phyloP scores from a whole-genome alignment of 2,329 filamentous ascomycete genomes.

The Fusarium tricinctum region DNA sequence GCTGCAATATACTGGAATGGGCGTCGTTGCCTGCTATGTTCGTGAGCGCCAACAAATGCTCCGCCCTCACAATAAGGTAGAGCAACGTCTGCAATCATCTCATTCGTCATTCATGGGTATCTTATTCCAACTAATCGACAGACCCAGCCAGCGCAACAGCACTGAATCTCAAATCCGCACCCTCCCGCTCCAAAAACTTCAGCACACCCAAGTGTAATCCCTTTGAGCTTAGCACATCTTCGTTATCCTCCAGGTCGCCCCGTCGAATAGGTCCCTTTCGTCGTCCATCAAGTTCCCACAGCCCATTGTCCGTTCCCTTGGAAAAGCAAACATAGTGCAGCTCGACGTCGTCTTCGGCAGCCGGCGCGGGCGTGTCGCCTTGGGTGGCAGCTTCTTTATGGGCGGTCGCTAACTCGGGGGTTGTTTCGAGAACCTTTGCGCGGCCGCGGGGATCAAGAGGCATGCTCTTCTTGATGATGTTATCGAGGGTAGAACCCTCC shows the following conservation, averaged over 20 bases:
- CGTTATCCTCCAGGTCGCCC: constrained; percentile 68
- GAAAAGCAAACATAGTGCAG: constrained; percentile 97
- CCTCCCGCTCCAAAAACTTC: constrained; percentile 69
- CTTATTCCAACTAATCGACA: constrained; percentile 57
- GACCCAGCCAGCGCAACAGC: constrained; percentile 69
- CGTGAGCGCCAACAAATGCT: not conserved
- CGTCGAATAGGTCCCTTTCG: constrained; percentile 69
- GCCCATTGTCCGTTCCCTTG: constrained; percentile 74
- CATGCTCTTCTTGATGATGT: constrained; percentile 77
- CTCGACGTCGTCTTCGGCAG: constrained; percentile 85
- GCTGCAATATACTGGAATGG: not conserved
- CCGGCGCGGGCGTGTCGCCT: constrained; percentile 84
- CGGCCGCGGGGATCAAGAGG: constrained; percentile 76
- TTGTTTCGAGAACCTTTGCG: constrained; percentile 82
- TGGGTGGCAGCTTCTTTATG: constrained; percentile 81
- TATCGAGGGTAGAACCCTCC: constrained; percentile 69
- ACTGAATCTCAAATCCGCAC: constrained; percentile 70
- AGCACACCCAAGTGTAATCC: constrained; percentile 78
- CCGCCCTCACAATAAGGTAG: too few relatives aligned
- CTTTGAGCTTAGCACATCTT: constrained; percentile 81
- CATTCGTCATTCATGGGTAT: constrained; percentile 31
- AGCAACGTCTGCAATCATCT: too few relatives aligned
- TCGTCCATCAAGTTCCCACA: constrained; percentile 73
- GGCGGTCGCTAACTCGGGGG: constrained; percentile 79
- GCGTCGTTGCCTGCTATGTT: not conserved